Conservation (phyloP, 2,329 filamentous ascomycete genomes). For the Chaetomiaceae sp. region DNA sequence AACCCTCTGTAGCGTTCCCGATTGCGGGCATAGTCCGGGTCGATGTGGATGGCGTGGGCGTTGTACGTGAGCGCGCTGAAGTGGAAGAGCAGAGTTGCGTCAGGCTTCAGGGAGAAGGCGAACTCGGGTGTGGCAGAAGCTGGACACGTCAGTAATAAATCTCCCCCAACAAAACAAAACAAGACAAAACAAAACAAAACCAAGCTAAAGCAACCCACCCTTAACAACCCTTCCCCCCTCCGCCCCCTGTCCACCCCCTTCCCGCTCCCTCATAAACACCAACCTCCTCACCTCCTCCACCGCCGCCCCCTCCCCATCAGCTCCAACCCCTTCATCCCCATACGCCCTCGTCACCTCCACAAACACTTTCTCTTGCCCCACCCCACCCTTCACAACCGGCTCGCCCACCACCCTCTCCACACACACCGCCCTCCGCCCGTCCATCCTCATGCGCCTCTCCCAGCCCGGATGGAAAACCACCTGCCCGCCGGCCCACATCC, state of each 20-base stretch:
- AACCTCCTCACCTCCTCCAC: constrained; percentile 48
- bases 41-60: constrained; percentile 84
- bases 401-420: constrained; percentile 43
- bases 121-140: constrained; percentile 36
- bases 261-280: constrained; percentile 47
- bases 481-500: constrained; percentile 86
- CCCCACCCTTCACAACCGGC: constrained; percentile 10
- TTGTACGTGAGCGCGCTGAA: constrained; percentile 92
- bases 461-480: constrained; percentile 49
- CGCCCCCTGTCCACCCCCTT: constrained; percentile 17
- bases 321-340: constrained; percentile 23
- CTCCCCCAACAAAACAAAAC: too few relatives aligned
- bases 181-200: neutral
- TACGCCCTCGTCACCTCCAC: constrained; percentile 50
- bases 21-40: constrained; percentile 62
- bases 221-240: constrained; percentile 23
- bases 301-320: constrained; percentile 30
- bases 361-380: constrained; percentile 44
- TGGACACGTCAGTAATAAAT: constrained; percentile 19
- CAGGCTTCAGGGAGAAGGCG: constrained; percentile 57
- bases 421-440: constrained; percentile 40
- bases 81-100: constrained; percentile 71
- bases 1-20: constrained; percentile 71
- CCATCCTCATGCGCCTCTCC: constrained; percentile 32
- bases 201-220: constrained; percentile 10